These are phyloP conservation scores for Xylaria grammica DNA, from an alignment of 495 filamentous ascomycete species.

Conservation along the genomic window DNA sequence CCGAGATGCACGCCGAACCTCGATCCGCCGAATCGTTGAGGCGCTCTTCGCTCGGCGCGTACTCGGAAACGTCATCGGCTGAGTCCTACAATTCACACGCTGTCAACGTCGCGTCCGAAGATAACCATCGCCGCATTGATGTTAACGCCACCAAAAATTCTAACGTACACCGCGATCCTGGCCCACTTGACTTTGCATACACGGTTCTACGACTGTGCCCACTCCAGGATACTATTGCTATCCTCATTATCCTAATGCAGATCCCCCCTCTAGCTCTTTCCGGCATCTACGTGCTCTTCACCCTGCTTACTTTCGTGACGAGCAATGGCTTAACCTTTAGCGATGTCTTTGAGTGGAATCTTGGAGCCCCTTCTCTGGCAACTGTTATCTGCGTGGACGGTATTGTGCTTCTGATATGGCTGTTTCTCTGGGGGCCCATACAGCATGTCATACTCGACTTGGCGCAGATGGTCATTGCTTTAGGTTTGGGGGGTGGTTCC, in stretches of 20 bases:
- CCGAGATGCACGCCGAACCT: conserved; percentile 48
- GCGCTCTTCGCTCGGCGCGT: conserved; percentile 50
- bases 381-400: conserved; percentile 83
- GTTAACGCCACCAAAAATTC: conserved; percentile 71
- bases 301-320: conserved; percentile 88
- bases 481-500: conserved; percentile 88
- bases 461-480: conserved; percentile 94
- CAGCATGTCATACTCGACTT: conserved; percentile 90
- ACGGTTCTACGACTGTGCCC: conserved; percentile 92
- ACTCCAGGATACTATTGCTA: conserved; percentile 93
- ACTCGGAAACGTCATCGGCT: conserved; percentile 56
- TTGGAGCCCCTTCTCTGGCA: conserved; percentile 72
- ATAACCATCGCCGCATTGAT: conserved; percentile 63
- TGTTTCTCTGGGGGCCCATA: conserved; percentile 86
- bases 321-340: conserved; percentile 57
- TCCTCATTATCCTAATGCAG: conserved; percentile 95
- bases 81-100: conserved; percentile 47
- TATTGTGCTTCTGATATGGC: conserved; percentile 81
- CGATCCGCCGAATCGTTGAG: conserved; percentile 46
- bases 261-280: conserved; percentile 91
- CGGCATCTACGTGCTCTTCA: conserved; percentile 91
- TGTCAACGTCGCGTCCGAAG: conserved; percentile 48
- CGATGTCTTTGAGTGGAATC: conserved; percentile 57
- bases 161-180: conserved; percentile 63
- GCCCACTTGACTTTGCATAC: conserved; percentile 72